Base-by-base conservation (phyloP, 2,329 filamentous ascomycete genomes). In the Biscogniauxia mediterranea region DNA sequence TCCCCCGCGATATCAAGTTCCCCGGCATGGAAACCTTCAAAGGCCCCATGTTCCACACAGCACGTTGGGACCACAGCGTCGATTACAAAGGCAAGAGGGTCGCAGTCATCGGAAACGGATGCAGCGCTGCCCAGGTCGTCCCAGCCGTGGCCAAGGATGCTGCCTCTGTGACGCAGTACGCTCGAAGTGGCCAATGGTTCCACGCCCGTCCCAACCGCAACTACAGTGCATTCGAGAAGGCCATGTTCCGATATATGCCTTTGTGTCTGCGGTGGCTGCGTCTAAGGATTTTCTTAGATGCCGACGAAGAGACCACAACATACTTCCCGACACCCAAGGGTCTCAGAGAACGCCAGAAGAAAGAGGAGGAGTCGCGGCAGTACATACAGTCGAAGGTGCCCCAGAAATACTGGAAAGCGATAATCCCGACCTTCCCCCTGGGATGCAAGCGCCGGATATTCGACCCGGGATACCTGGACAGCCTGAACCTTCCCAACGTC, bases 41-140 rank as follows among this genome's bases (percentile, higher is more conserved):
- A 38, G 76, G 76, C 2, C 64, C 66, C 21, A 68, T 77, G 13
- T 69, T 76, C 26, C 76, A 78, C 54, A 73, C 72, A 0, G 75
- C 76, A 1, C 62, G 64, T 17, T 78, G 75, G 75, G 71, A 75
- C 23, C 69, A 73, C 53, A 60, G 46, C 49, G 59, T 64, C 54
- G 59, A 70, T 32, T 73, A 66, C 51, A 61, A 62, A 11, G 70
- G 65, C 51, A 77, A 77, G 65, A 61, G 68, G 2, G 69, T 78
- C 1, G 75, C 70, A 1, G 69, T 78, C 20, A 75, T 78, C n/a
- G 75, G 75, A 2, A 76, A 74, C 32, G 75, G 75, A 2, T 76
- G 73, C 62, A 75, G 70, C 38, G 75, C 71, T 1, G 70, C 73
- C 1, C 76, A 78, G 58, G 73, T 78, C 7, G 67, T 78, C 0